These are phyloP conservation scores for Brettanomyces anomalus DNA, from an alignment of 805 yeast species.

Conservation along the genomic window DNA sequence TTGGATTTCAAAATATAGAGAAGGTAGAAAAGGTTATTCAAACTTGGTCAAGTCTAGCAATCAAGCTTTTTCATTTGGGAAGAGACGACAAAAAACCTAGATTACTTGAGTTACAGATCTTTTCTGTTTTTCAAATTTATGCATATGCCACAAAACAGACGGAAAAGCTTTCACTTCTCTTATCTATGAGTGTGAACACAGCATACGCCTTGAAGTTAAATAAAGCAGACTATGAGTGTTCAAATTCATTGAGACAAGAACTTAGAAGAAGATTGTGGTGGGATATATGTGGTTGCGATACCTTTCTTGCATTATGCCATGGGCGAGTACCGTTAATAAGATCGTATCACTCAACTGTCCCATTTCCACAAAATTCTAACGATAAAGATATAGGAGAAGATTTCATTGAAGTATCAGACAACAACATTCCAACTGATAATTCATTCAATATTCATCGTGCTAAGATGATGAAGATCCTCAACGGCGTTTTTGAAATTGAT, in stretches of 20 bases:
- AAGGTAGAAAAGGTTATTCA: not conserved
- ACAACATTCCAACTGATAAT: not conserved
- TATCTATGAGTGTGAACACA: not conserved
- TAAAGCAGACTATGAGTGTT: not conserved
- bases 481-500: not conserved
- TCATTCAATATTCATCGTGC: not conserved
- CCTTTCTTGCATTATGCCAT: not conserved
- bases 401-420: not conserved
- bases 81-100: not conserved
- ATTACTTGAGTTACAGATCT: not conserved
- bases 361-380: not conserved
- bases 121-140: not conserved
- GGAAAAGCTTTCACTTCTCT: not conserved
- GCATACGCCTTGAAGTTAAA: not conserved
- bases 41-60: not conserved
- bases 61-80: not conserved
- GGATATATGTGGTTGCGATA: not conserved
- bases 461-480: not conserved
- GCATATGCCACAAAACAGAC: not conserved
- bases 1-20: not conserved
- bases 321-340: not conserved
- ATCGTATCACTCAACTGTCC: not conserved
- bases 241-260: not conserved
- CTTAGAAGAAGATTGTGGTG: not conserved
- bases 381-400: not conserved